Evolutionary conservation across 1,139 yeast genomes (phyloP).

Genomic region (Wickerhamomyces sp.): DNA sequence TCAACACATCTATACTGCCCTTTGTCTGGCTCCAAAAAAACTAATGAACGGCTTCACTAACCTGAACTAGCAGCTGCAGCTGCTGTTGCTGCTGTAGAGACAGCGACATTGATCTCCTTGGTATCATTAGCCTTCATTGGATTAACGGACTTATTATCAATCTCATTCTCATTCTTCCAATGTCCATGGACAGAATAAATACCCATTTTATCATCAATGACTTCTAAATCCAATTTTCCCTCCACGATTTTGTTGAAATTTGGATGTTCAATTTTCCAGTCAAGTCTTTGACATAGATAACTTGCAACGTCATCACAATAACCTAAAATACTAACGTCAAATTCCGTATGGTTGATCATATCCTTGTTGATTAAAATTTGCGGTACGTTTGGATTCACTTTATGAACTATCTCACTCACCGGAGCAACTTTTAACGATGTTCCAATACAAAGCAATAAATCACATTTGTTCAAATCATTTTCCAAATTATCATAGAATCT

Average conservation of each 20-base stretch:
- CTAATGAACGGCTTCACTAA: no score
- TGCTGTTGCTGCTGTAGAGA: no score
- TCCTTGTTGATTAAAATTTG: slow-evolving; percentile 81
- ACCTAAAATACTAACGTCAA: slow-evolving; percentile 78
- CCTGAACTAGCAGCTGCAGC: no score
- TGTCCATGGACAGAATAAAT: slow-evolving; percentile 23
- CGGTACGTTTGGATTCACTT: slow-evolving; percentile 66
- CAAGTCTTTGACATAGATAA: slow-evolving; percentile 52
- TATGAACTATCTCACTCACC: slow-evolving; percentile 86
- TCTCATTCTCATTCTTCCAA: slow-evolving; percentile 5
- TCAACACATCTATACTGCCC: no score
- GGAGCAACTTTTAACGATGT: slow-evolving; percentile 95
- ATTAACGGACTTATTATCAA: not conserved
- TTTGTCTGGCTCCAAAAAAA: no score
- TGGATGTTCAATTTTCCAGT: slow-evolving; percentile 66
- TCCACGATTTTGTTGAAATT: slow-evolving; percentile 23
- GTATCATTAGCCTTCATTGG: not conserved
- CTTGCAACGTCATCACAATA: slow-evolving; percentile 85
- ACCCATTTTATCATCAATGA: slow-evolving; percentile 26
- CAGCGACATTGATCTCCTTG: no score
- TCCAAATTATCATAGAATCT: slow-evolving; percentile 60
- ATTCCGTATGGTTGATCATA: slow-evolving; percentile 71
- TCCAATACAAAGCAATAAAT: slow-evolving; percentile 81
- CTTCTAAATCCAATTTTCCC: slow-evolving; percentile 25
- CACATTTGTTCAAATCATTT: slow-evolving; percentile 62